Base-by-base conservation (phyloP, 2,329 filamentous ascomycete species). In the Ramichloridium luteum region DNA sequence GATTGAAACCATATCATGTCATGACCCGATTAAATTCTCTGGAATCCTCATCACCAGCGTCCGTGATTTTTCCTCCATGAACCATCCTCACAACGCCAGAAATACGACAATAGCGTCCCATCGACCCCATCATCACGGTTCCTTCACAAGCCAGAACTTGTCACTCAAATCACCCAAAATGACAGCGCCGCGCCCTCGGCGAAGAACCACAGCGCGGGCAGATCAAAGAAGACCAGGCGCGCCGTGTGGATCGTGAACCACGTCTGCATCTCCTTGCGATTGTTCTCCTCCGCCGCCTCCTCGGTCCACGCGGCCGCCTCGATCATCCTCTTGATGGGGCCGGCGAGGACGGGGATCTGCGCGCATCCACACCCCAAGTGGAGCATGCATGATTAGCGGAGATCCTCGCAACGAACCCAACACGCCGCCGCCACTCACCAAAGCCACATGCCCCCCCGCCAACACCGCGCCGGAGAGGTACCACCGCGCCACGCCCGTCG, bases 171-270 rank as follows among this genome's bases (percentile, higher is more conserved):
- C 13, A 49, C 36, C 46, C 46, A 49, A 25, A 44, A 38, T 25
- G 36, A 39, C 36, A 45, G 28, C 25, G 43, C 40, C 18, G 39
- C 39, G 2, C 47, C 48, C 39, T 50, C 46, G 26, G 48, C 47
- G 28, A 51, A 51, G 31, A 44, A 51, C 41, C 42, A 43, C 27
- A 51, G 23, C 10, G 48, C 47, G 9, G 42, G 44, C 27, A 51
- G 22, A 37, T 50, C 46, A 15, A 50, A 38, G 20, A 42, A 16
- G 31, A 51, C 6, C n/a, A 44, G 45, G 27, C 49, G 33, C 9
- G 45, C 38, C 13, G 46, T 43, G 32, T 52, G 48, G 31, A 43
- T 33, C 16, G 28, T 34, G 14, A 52, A 43, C 48, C 47, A 51
- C 12, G 29, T 45, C 36, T 37, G 44, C 43, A 46, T 40, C 25